Percentiles rank a stretch among this genome's conserved stretches.
Evolutionary conservation across 108 stramenopile species (phyloP).

Genomic region (Bacterosira constricta): DNA sequence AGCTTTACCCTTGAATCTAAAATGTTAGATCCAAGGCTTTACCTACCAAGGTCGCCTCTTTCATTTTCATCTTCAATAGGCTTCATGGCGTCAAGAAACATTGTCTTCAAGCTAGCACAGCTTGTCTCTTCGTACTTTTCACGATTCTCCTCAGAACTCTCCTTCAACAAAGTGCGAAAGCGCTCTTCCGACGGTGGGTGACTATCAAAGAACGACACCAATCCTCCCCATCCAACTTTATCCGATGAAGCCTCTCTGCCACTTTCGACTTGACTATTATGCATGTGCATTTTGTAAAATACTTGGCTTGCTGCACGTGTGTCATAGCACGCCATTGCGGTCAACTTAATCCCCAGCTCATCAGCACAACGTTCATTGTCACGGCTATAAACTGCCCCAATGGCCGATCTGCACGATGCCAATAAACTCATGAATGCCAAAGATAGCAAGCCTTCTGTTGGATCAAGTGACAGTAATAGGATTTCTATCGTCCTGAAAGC

Average conservation of each 20-base stretch:
- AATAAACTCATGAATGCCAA: slow-evolving; percentile 65
- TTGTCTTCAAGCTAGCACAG: slow-evolving; percentile 29
- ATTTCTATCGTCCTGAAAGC: slow-evolving; percentile 78
- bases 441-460: slow-evolving; percentile 74
- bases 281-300: slow-evolving; percentile 78
- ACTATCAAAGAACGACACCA: slow-evolving; percentile 43
- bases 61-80: background rate
- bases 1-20: no score
- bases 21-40: background rate
- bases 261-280: slow-evolving; percentile 48
- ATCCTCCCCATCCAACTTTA: slow-evolving; percentile 33
- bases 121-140: slow-evolving; percentile 54
- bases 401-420: slow-evolving; percentile 54
- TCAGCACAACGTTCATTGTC: slow-evolving; percentile 79
- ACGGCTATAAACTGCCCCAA: slow-evolving; percentile 69
- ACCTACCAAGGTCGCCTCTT: background rate
- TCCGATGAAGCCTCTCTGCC: slow-evolving; percentile 37
- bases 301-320: slow-evolving; percentile 65
- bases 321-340: slow-evolving; percentile 84
- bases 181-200: slow-evolving; percentile 76
- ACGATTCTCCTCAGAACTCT: slow-evolving; percentile 54
- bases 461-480: slow-evolving; percentile 77
- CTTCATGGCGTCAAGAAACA: slow-evolving; percentile 45
- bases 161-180: slow-evolving; percentile 25
- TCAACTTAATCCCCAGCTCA: slow-evolving; percentile 71